Base-by-base conservation (phyloP, 768 basidiomycete genomes). In the Suillus fuscotomentosus region DNA sequence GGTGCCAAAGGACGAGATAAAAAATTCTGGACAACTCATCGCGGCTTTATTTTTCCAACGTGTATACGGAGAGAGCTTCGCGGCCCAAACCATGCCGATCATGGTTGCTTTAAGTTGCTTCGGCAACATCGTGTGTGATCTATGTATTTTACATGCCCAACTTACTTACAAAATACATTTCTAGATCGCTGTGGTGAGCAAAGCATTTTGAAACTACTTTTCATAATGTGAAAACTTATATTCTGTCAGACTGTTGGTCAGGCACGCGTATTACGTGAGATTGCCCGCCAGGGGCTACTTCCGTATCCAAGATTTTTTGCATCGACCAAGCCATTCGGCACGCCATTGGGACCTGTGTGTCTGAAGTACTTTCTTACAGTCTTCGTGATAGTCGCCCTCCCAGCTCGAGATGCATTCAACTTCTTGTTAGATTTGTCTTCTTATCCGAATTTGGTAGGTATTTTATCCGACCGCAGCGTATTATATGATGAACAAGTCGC, bases 211-310 rank as follows among this genome's bases (percentile, higher is more conserved):
- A 20, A 9, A 20, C 13, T 56, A 13, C n/a, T 34, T 11, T 3
- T 20, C 13, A 48, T 48, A 3, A 20, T n/a, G 10, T 11, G 9
- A 36, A 20, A 34, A 34, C 22, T 36, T 3, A 53, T 7, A 53
- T 27, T 43, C 31, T 62, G 20, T 15, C 43, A 73, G 70, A 73
- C 77, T 47, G 74, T 83, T 61, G 82, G 79, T 9, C 72, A 81
- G 70, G 74, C 81, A 17, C 78, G 84, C 42, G 73, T 84, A 53
- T 75, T 85, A 36, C 79, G 83, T 31, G 84, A 86, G 70, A 76
- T 83, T 41, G 84, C 81, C 14, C 76, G 84, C 54, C 83, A 85
- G 73, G 84, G 84, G 11, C 72, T 86, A 6, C 72, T 86, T n/a
- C 84, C 84, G 0, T 84, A 76, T 57, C 78, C 83, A 2, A 72